phyloP scores from a whole-genome alignment of 257 asterid species.

The Schizonepeta tenuifolia region DNA sequence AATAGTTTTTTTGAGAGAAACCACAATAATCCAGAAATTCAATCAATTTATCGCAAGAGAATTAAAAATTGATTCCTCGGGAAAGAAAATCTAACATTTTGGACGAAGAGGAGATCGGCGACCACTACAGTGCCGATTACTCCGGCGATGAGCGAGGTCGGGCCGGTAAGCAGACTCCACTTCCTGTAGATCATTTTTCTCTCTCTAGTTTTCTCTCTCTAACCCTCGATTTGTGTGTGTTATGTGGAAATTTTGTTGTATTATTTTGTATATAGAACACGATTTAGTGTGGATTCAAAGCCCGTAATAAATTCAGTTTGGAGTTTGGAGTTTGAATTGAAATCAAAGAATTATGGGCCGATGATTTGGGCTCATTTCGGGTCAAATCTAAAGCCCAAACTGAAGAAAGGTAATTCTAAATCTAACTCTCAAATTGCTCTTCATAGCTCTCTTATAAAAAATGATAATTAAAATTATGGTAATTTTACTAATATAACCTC shows the following conservation, averaged over 20 bases:
- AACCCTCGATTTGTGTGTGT: slow-evolving; percentile 24
- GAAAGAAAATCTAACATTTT: slow-evolving; percentile 46
- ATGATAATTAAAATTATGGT: too few species aligned
- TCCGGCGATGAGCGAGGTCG: slow-evolving; percentile 58
- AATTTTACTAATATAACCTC: too few species aligned
- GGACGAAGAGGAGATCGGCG: slow-evolving; percentile 61
- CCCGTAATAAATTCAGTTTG: not conserved
- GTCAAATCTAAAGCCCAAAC: too few species aligned
- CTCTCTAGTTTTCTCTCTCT: slow-evolving; percentile 24
- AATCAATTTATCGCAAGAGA: not conserved
- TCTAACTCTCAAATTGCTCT: too few species aligned
- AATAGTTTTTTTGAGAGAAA: not conserved
- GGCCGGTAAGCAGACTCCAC: slow-evolving; percentile 84
- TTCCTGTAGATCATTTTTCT: slow-evolving; percentile 71
- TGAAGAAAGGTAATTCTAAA: too few species aligned
- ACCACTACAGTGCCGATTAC: slow-evolving; percentile 68
- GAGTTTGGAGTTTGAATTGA: not conserved
- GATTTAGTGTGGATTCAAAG: not conserved
- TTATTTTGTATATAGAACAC: not conserved
- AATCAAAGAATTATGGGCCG: not conserved
- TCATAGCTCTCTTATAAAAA: too few species aligned
- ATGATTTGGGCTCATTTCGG: not conserved
- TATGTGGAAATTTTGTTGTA: not conserved
- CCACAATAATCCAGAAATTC: not conserved
- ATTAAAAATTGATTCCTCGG: not conserved